Conservation (phyloP, 2,329 filamentous ascomycete species). For the Hortaea werneckii region DNA sequence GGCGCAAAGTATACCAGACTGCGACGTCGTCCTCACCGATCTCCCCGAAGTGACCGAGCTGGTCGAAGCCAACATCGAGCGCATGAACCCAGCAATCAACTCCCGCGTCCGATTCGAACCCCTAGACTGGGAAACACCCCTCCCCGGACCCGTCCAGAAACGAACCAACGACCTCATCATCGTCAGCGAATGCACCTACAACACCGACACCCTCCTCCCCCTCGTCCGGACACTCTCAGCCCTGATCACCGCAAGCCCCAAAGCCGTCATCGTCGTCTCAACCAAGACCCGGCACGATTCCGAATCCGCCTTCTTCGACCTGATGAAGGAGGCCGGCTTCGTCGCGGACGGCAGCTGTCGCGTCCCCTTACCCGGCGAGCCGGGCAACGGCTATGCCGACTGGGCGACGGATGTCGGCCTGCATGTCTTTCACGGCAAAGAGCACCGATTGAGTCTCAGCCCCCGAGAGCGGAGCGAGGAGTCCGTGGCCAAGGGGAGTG, state of each 20-base stretch:
- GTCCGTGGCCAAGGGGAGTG: conserved; percentile 12
- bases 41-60: conserved; percentile 54
- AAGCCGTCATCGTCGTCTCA: conserved; percentile 46
- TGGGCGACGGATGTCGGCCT: conserved; percentile 25
- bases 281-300: conserved; percentile 59
- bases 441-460: conserved; percentile 21
- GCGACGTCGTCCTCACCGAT: conserved; percentile 53
- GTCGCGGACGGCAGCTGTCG: conserved; percentile 20
- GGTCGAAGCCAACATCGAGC: conserved; percentile 44
- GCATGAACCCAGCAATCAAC: conserved; percentile 32
- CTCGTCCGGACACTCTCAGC: conserved; percentile 48
- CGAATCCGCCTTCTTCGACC: conserved; percentile 55
- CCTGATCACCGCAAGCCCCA: conserved; percentile 39
- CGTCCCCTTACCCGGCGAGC: conserved; percentile 22
- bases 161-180: conserved; percentile 49
- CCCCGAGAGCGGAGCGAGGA: conserved; percentile 20
- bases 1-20: conserved; percentile 42
- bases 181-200: conserved; percentile 65
- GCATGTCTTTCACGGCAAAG: conserved; percentile 24
- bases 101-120: conserved; percentile 39
- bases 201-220: conserved; percentile 54
- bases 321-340: conserved; percentile 36
- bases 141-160: conserved; percentile 29
- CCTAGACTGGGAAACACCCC: conserved; percentile 53
- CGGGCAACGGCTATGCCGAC: conserved; percentile 27